Evolutionary conservation across 371 early-diverging fungal genomes (phyloP).

Genomic region (Syncephalastrum racemosum): DNA sequence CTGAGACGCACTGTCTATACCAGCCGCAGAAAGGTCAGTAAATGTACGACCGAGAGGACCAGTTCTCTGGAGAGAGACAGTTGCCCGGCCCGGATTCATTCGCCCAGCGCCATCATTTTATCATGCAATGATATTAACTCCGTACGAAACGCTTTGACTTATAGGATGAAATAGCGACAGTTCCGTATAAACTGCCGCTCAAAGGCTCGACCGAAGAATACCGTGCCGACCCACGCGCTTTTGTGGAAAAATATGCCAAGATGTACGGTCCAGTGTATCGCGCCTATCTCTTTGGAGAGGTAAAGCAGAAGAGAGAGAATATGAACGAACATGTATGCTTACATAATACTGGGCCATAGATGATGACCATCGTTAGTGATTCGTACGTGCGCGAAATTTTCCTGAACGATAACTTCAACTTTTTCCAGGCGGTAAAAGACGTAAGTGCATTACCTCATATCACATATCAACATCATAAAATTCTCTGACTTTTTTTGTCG

Average conservation of each 20-base stretch:
- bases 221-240: slow-evolving; percentile 17
- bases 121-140: too few relatives aligned
- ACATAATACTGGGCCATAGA: background rate
- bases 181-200: slow-evolving; percentile 27
- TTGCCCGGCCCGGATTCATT: too few relatives aligned
- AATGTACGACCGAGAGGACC: too few relatives aligned
- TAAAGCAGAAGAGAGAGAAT: background rate
- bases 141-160: too few relatives aligned
- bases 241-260: slow-evolving; percentile 22
- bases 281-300: slow-evolving; percentile 30
- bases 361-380: slow-evolving; percentile 13
- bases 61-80: too few relatives aligned
- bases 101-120: too few relatives aligned
- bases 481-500: too few relatives aligned
- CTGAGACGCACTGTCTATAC: too few relatives aligned
- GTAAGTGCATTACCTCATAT: background rate
- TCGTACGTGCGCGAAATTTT: slow-evolving; percentile 18
- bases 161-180: background rate
- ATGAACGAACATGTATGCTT: too few relatives aligned
- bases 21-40: too few relatives aligned
- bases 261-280: slow-evolving; percentile 28
- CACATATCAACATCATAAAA: background rate
- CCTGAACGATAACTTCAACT: slow-evolving; percentile 17
- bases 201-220: slow-evolving; percentile 24
- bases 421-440: slow-evolving; percentile 7